These are phyloP conservation scores for Populus alba DNA, from an alignment of 345 rosid genomes.

Conservation along the genomic window DNA sequence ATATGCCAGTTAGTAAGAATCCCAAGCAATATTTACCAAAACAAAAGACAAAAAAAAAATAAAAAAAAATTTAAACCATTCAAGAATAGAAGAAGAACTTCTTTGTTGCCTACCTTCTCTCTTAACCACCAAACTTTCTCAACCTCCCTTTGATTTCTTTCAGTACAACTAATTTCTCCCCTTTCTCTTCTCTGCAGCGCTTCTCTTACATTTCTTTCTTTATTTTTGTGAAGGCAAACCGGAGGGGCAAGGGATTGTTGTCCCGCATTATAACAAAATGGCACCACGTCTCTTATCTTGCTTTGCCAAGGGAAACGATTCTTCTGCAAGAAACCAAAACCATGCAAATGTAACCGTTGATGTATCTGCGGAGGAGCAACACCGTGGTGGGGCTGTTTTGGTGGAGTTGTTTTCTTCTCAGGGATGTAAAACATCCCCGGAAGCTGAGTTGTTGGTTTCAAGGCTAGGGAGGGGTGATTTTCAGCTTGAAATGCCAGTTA, in stretches of 20 bases:
- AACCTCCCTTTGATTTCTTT: not conserved
- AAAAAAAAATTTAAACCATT: no score
- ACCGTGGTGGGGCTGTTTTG: conserved; percentile 53
- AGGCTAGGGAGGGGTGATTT: conserved; percentile 93
- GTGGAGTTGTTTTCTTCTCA: conserved; percentile 90
- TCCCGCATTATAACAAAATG: conserved; percentile 27
- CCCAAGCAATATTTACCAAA: no score
- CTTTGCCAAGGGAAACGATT: conserved; percentile 32
- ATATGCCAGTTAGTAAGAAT: no score
- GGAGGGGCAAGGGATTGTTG: not conserved
- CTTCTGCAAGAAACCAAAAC: not conserved
- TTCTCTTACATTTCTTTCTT: conserved; percentile 10
- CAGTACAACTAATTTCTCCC: conserved; percentile 30
- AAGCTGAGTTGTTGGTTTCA: conserved; percentile 74
- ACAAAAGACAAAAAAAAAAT: no score
- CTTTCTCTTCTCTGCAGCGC: conserved; percentile 40
- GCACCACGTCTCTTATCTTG: conserved; percentile 76
- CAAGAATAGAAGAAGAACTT: not conserved
- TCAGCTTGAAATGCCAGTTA: conserved; percentile 49
- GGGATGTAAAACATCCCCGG: conserved; percentile 78
- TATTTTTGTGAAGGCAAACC: conserved; percentile 2
- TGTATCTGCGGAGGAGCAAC: conserved; percentile 41
- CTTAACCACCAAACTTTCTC: conserved; percentile 25
- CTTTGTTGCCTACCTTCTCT: conserved; percentile 23
- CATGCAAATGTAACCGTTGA: conserved; percentile 18